Conservation (phyloP, 129 eudicot genomes). For the Flaveria robusta region DNA sequence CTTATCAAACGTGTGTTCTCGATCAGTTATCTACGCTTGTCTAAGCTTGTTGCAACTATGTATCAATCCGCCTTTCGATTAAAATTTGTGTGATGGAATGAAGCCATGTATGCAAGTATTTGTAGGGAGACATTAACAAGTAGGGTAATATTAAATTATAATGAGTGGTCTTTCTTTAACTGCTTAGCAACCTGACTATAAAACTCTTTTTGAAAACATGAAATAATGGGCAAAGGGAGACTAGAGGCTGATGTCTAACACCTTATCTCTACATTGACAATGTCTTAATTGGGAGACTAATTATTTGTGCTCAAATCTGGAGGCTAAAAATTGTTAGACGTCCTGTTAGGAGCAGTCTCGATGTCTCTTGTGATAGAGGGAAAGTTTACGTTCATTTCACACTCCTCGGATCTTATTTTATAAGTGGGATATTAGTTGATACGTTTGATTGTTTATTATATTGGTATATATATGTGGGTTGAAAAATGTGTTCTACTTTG, state of each 20-base stretch:
- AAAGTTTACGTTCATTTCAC: too few relatives aligned
- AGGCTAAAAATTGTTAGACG: neutral
- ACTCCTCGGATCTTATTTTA: too few relatives aligned
- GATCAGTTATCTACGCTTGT: neutral
- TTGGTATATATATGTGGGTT: too few relatives aligned
- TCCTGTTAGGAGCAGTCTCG: too few relatives aligned
- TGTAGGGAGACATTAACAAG: neutral
- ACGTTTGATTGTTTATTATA: too few relatives aligned
- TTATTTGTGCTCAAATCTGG: neutral
- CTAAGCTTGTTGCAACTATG: neutral
- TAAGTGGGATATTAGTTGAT: too few relatives aligned
- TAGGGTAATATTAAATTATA: neutral
- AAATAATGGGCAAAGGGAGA: neutral
- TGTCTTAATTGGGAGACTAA: neutral
- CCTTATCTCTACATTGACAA: too few relatives aligned
- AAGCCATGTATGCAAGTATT: neutral
- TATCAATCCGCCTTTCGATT: neutral
- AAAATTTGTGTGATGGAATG: neutral
- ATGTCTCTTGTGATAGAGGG: too few relatives aligned
- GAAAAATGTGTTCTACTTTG: neutral
- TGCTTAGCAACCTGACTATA: neutral
- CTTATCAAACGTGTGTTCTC: constrained; percentile 11
- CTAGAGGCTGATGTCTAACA: too few relatives aligned
- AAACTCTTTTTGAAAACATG: neutral
- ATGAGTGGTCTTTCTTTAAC: neutral